These are phyloP conservation scores for Phytophthora fragariae DNA, from an alignment of 352 stramenopile genomes.

Conservation along the genomic window DNA sequence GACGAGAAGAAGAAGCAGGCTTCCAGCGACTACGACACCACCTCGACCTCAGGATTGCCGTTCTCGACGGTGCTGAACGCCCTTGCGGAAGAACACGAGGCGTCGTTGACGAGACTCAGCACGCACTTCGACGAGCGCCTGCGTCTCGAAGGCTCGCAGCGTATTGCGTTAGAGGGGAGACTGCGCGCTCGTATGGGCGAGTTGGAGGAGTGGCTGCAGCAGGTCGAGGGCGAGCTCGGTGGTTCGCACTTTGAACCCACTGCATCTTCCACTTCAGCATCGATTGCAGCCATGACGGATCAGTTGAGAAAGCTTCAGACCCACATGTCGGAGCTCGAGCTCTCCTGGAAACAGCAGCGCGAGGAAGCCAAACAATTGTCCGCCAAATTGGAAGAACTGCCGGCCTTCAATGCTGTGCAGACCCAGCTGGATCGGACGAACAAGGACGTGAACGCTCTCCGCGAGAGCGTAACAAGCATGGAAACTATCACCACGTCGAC, in stretches of 20 bases:
- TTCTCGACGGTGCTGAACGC: constrained; percentile 63
- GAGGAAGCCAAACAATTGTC: constrained; percentile 17
- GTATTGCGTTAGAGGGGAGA: constrained; percentile 66
- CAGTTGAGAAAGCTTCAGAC: constrained; percentile 33
- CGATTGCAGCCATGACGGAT: constrained; percentile 26
- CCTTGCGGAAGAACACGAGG: constrained; percentile 74
- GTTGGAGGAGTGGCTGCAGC: constrained; percentile 84
- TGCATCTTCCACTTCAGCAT: constrained; percentile 18
- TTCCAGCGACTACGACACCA: constrained; percentile 10
- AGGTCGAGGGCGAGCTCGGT: constrained; percentile 72
- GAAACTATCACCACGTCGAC: constrained; percentile 51
- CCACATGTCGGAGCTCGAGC: constrained; percentile 30
- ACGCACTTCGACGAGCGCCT: constrained; percentile 76
- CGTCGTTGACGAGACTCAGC: constrained; percentile 67
- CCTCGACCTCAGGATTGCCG: constrained; percentile 35
- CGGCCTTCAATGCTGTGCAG: constrained; percentile 43
- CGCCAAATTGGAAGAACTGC: constrained; percentile 29
- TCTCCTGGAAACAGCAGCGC: constrained; percentile 20
- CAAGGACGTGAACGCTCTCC: constrained; percentile 47
- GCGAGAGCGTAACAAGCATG: constrained; percentile 51
- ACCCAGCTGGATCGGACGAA: constrained; percentile 50
- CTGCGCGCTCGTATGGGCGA: constrained; percentile 61
- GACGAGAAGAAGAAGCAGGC: constrained; percentile 26
- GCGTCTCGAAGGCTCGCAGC: constrained; percentile 69
- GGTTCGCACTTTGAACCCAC: constrained; percentile 50